These are phyloP conservation scores for Metarhizium robertsii DNA, from an alignment of 2,329 filamentous ascomycete species.

Conservation along the genomic window DNA sequence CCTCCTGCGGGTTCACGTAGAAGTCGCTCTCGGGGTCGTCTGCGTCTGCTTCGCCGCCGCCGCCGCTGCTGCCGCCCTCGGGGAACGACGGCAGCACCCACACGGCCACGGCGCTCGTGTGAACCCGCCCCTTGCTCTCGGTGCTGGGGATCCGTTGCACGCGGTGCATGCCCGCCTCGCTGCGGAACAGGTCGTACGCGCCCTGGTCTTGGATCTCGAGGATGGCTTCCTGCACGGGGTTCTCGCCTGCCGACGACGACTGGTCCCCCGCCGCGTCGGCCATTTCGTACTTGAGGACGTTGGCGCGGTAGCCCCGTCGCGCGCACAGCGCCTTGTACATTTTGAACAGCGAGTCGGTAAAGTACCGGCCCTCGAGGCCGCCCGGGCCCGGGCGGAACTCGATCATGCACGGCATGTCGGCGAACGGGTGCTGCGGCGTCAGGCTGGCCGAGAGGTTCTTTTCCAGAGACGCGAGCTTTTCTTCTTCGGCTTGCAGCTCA, in stretches of 20 bases:
- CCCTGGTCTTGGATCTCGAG: constrained; percentile 70
- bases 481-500: constrained; percentile 61
- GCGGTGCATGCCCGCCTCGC: constrained; percentile 88
- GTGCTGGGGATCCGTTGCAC: constrained; percentile 91
- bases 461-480: constrained; percentile 53
- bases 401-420: constrained; percentile 77
- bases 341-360: constrained; percentile 74
- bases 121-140: constrained; percentile 81
- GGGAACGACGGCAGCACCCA: constrained; percentile 85
- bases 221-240: constrained; percentile 75
- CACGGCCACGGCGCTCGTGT: constrained; percentile 87
- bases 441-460: constrained; percentile 65
- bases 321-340: constrained; percentile 84
- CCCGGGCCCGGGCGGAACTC: constrained; percentile 90
- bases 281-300: constrained; percentile 71
- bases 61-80: constrained; percentile 34
- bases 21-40: constrained; percentile 87
- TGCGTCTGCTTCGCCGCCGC: constrained; percentile 42
- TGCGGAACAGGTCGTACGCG: constrained; percentile 72
- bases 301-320: constrained; percentile 54
- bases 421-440: constrained; percentile 83
- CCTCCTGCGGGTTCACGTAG: constrained; percentile 77
- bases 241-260: constrained; percentile 48
- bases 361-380: constrained; percentile 83
- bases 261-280: constrained; percentile 52